Base-by-base conservation (phyloP, 208 protist genomes). In the Lotmaria passim region DNA sequence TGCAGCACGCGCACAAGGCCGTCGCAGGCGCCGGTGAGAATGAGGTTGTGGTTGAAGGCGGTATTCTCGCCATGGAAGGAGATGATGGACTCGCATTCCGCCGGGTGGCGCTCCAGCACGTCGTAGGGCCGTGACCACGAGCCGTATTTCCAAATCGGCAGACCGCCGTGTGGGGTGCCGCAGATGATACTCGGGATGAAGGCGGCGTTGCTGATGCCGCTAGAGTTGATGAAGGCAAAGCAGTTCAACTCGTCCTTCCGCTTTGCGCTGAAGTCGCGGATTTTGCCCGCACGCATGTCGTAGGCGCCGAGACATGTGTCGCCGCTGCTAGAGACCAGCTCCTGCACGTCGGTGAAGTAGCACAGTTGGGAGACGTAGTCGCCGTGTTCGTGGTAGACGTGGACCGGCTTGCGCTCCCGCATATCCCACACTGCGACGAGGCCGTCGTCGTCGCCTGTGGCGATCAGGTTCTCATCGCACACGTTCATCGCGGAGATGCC, bases 91-190 rank as follows among this genome's bases (percentile, higher is more conserved):
- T 96, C 91, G 74, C 89, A 94, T 65, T 96, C 91, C 8, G 78
- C 68, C 17, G 91, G 91, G 68, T 96, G 91, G 21, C 73, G 71
- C 41, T 94, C 86, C 47, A 94, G 67, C 26, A 87, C 50, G 65
- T 96, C 89, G 69, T 93, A 96, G 46, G 91, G 91, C 0, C 91
- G 84, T 26, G 79, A 50, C 89, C 91, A 96, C 19, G 91, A 96
- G 64, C 91, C 91, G 79, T 93, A 96, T 73, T 94, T 94, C 91
- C 91, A 96, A 14, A 96, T 61, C 3, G 91, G 91, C 51, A 96
- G 80, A 1, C 81, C 66, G 15, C 91, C 91, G 24, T 79, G 74
- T 3, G 89, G 85, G 14, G 91, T 96, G 39, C 91, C 91, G 67
- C 89, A 94, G n/a, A 96, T 66, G 63, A 96, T 91, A 56, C 87